Conservation (phyloP, 1,284 basidiomycete genomes). For the Ustilago esculenta region DNA sequence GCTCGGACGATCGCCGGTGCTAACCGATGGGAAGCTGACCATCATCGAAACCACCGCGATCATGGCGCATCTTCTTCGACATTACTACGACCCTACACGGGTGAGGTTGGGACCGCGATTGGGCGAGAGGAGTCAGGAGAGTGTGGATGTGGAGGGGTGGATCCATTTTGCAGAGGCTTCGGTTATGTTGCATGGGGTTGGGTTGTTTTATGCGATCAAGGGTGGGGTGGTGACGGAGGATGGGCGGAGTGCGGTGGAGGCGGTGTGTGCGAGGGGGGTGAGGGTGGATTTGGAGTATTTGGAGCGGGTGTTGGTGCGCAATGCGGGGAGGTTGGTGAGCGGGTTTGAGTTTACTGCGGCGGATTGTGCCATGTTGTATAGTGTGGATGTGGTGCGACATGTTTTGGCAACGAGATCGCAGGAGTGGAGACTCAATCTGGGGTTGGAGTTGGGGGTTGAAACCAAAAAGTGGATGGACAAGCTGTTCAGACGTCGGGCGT, state of each 20-base stretch:
- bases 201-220: slow-evolving; percentile 30
- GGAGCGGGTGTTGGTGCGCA: slow-evolving; percentile 16
- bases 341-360: slow-evolving; percentile 27
- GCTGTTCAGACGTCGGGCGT: slow-evolving; percentile 14
- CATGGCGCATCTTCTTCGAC: slow-evolving; percentile 27
- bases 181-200: slow-evolving; percentile 29
- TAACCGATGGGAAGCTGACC: slow-evolving; percentile 26
- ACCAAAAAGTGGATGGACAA: slow-evolving; percentile 32
- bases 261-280: slow-evolving; percentile 20
- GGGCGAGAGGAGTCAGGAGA: slow-evolving; percentile 20
- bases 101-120: slow-evolving; percentile 21
- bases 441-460: slow-evolving; percentile 3
- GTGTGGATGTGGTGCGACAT: slow-evolving; percentile 25
- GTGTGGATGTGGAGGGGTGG: slow-evolving; percentile 27
- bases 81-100: slow-evolving; percentile 24
- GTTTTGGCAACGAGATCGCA: slow-evolving; percentile 5
- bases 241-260: slow-evolving; percentile 12
- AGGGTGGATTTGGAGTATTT: slow-evolving; percentile 28
- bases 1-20: slow-evolving; percentile 39
- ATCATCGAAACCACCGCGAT: slow-evolving; percentile 41
- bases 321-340: slow-evolving; percentile 19
- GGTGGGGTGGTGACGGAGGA: slow-evolving; percentile 19
- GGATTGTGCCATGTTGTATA: slow-evolving; percentile 41
- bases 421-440: slow-evolving; percentile 24
- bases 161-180: slow-evolving; percentile 36